Conservation (phyloP, 768 basidiomycete species). For the Phallus indusiatus region DNA sequence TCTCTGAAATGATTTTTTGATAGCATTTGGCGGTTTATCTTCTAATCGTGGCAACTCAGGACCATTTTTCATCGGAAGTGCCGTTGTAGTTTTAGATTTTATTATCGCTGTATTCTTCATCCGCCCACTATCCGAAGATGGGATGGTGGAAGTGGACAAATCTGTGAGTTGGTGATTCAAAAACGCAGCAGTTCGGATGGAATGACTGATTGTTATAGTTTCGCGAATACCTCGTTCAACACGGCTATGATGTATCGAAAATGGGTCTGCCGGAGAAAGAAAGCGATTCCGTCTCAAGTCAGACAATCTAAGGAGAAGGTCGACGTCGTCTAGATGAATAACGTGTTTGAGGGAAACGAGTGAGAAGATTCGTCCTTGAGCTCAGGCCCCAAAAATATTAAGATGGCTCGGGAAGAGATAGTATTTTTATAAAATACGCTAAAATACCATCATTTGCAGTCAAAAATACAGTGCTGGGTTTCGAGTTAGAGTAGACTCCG, state of each 20-base stretch:
- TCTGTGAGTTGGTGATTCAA: slow-evolving; percentile 30
- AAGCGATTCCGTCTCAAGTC: neutral
- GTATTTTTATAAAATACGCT: too few relatives aligned
- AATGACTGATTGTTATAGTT: slow-evolving; percentile 36
- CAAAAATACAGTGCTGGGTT: too few relatives aligned
- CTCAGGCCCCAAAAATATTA: too few relatives aligned
- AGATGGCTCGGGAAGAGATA: too few relatives aligned
- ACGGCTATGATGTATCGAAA: slow-evolving; percentile 69
- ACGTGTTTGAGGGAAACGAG: too few relatives aligned
- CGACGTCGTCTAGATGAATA: neutral
- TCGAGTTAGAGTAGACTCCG: too few relatives aligned
- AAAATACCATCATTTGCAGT: too few relatives aligned
- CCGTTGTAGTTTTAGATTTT: slow-evolving; percentile 70
- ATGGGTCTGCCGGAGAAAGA: slow-evolving; percentile 45
- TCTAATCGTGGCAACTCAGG: slow-evolving; percentile 62
- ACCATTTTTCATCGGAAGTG: slow-evolving; percentile 80
- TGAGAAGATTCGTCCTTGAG: too few relatives aligned
- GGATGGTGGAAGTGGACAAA: slow-evolving; percentile 69
- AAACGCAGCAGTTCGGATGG: slow-evolving; percentile 1
- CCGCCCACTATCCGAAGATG: slow-evolving; percentile 62
- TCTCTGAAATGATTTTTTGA: neutral
- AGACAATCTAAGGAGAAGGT: neutral
- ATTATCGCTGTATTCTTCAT: slow-evolving; percentile 64
- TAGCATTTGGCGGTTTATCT: slow-evolving; percentile 52
- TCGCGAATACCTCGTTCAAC: slow-evolving; percentile 67